Conservation (phyloP, 1,284 basidiomycete genomes). For the Trametes sp. region DNA sequence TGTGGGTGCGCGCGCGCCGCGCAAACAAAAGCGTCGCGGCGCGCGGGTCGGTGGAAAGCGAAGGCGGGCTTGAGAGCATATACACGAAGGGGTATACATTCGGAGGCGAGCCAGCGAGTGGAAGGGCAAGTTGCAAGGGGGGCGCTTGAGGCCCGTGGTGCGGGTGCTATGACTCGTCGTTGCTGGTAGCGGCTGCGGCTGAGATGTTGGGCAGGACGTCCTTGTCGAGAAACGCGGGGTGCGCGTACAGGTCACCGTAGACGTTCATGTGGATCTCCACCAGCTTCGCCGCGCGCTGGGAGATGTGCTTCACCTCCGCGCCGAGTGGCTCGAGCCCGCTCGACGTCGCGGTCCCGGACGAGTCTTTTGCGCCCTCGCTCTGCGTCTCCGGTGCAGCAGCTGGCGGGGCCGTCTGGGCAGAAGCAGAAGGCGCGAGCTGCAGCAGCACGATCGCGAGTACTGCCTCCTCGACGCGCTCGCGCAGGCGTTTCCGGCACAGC, state of each 20-base stretch:
- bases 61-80: conserved; percentile 2
- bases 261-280: conserved; percentile 77
- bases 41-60: conserved; percentile 4
- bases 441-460: conserved; percentile 62
- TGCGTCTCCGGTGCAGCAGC: background rate
- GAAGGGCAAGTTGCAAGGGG: background rate
- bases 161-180: conserved; percentile 7
- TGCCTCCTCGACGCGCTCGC: conserved; percentile 67
- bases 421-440: background rate
- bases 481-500: conserved; percentile 68
- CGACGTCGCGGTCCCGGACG: conserved; percentile 41
- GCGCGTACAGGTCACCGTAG: conserved; percentile 77
- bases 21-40: conserved; percentile 1
- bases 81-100: conserved; percentile 16
- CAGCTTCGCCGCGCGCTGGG: conserved; percentile 72
- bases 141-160: background rate
- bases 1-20: conserved; percentile 2
- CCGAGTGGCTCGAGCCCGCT: conserved; percentile 75
- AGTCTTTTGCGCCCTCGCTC: conserved; percentile 16
- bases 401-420: background rate
- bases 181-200: background rate
- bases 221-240: conserved; percentile 57
- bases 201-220: conserved; percentile 7
- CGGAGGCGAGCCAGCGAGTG: background rate
- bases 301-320: conserved; percentile 71